Conservation (phyloP, 1,284 basidiomycete species). For the Meira miltonrushii region DNA sequence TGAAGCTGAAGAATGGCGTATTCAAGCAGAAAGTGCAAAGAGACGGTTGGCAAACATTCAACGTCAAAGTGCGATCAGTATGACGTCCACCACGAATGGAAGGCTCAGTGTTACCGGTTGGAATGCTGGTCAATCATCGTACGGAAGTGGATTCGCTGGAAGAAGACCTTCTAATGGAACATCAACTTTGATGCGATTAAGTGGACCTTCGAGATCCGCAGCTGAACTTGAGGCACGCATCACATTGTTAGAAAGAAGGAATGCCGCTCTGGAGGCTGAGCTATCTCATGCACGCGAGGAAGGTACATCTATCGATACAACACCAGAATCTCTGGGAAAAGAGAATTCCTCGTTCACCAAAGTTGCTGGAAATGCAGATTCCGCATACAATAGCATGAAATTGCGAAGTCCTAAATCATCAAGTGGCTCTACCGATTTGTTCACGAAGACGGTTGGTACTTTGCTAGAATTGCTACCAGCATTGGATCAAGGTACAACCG, state of each 20-base stretch:
- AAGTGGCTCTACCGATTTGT: not conserved
- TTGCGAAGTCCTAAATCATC: slow-evolving; percentile 2
- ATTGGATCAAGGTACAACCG: not conserved
- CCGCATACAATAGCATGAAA: not conserved
- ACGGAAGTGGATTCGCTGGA: not conserved
- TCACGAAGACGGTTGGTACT: not conserved
- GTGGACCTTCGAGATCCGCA: not conserved
- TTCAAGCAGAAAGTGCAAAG: slow-evolving; percentile 14
- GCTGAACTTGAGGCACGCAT: slow-evolving; percentile 1
- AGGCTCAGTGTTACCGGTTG: not conserved
- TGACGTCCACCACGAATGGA: not conserved
- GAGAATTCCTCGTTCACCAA: slow-evolving; percentile 11
- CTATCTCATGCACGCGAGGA: slow-evolving; percentile 15
- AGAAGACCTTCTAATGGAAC: not conserved
- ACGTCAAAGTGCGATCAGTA: slow-evolving; percentile 11
- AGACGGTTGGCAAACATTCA: slow-evolving; percentile 10
- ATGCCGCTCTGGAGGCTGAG: slow-evolving; percentile 39
- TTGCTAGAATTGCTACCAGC: not conserved
- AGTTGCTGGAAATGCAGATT: slow-evolving; percentile 7
- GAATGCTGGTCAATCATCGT: not conserved
- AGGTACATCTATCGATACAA: slow-evolving; percentile 1
- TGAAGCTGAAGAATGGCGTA: slow-evolving; percentile 6
- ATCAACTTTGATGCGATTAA: not conserved
- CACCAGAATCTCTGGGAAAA: not conserved
- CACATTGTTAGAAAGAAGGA: slow-evolving; percentile 35